These are phyloP conservation scores for Asterella californica DNA, from an alignment of 225 moss, liverwort and hornwort species.

Conservation along the genomic window DNA sequence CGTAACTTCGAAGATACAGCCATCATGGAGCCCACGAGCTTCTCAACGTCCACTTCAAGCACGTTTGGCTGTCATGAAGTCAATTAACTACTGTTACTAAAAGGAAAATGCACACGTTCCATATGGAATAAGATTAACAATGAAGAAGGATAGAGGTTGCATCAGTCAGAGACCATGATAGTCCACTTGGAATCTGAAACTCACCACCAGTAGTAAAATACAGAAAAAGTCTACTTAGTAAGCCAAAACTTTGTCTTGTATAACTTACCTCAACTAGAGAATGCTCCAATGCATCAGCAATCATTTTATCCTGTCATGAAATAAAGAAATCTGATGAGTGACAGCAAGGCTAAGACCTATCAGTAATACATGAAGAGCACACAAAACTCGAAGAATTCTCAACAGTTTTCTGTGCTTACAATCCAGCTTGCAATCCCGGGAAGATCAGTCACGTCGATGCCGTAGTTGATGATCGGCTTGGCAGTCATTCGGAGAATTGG, in stretches of 20 bases:
- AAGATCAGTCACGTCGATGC: conserved; percentile 82
- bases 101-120: neutral
- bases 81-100: neutral
- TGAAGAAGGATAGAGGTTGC: no score
- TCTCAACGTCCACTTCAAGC: conserved; percentile 69
- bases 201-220: no score
- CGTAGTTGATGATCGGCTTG: conserved; percentile 68
- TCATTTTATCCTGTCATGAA: conserved; percentile 68
- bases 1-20: conserved; percentile 31
- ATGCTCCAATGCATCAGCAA: conserved; percentile 66
- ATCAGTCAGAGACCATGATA: no score
- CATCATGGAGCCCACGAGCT: conserved; percentile 66
- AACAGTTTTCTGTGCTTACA: conserved; percentile 37
- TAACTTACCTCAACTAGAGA: conserved; percentile 68
- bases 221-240: no score
- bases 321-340: neutral
- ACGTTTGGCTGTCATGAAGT: conserved; percentile 59
- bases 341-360: neutral
- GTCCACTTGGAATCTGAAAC: no score
- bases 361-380: neutral
- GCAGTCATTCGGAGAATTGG: conserved; percentile 64
- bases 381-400: neutral
- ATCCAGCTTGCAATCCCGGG: conserved; percentile 86
- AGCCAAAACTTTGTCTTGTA: no score
- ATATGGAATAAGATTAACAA: no score